These are phyloP conservation scores for Lantana camara DNA, from an alignment of 257 asterid genomes.

Conservation along the genomic window DNA sequence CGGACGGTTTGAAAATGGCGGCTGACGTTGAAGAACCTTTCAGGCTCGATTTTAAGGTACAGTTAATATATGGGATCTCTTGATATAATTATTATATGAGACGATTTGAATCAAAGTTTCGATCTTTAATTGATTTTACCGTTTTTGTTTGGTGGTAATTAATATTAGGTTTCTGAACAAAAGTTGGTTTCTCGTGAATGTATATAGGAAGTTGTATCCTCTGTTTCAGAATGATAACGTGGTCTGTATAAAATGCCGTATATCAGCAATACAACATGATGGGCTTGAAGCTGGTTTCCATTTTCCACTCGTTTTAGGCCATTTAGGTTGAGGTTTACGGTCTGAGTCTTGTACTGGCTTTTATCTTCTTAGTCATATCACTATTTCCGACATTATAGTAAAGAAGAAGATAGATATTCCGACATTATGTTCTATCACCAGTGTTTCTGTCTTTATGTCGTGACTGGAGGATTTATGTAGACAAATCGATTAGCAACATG, in stretches of 20 bases:
- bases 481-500: no score
- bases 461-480: no score
- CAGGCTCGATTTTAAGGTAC: slow-evolving; percentile 69
- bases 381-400: neutral
- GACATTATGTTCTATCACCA: neutral
- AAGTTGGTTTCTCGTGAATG: slow-evolving; percentile 1
- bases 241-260: slow-evolving; percentile 1
- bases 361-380: neutral
- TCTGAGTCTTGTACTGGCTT: neutral
- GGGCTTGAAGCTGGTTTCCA: no score
- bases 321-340: slow-evolving; percentile 14
- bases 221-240: neutral
- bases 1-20: slow-evolving; percentile 53
- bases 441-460: neutral
- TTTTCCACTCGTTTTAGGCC: no score
- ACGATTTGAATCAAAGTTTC: slow-evolving; percentile 11
- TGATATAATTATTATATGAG: slow-evolving; percentile 14
- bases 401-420: neutral
- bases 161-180: slow-evolving; percentile 12
- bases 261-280: no score
- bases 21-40: slow-evolving; percentile 70
- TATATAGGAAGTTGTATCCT: neutral
- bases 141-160: neutral
- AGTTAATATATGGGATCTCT: slow-evolving; percentile 20
- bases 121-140: neutral